Evolutionary conservation across 768 basidiomycete species (phyloP).

Genomic region (Tylopilus sp.): DNA sequence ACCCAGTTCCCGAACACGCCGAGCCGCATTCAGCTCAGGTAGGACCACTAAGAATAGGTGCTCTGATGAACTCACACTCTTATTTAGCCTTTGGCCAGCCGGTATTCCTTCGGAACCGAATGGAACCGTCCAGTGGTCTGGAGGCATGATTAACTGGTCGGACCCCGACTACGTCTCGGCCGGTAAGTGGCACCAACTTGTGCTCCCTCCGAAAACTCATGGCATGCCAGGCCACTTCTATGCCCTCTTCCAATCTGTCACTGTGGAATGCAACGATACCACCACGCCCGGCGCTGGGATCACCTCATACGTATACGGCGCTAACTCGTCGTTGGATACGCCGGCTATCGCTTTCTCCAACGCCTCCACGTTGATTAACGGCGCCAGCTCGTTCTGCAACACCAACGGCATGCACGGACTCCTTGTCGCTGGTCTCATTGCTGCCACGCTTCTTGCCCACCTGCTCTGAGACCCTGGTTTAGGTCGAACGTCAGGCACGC

Average conservation of each 20-base stretch:
- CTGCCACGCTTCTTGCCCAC: constrained; percentile 14
- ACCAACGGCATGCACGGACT: constrained; percentile 10
- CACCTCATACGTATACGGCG: constrained; percentile 62
- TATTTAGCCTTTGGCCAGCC: constrained; percentile 69
- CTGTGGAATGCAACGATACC: constrained; percentile 61
- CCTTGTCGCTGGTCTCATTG: constrained; percentile 12
- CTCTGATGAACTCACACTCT: constrained; percentile 1
- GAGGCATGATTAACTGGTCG: constrained; percentile 79
- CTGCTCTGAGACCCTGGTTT: constrained; percentile 14
- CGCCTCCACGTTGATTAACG: constrained; percentile 49
- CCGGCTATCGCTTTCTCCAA: constrained; percentile 61
- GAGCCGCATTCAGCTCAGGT: constrained; percentile 78
- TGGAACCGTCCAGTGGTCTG: constrained; percentile 78
- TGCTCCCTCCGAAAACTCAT: neutral
- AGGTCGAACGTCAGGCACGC: neutral
- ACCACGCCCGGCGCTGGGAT: constrained; percentile 39
- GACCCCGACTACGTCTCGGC: constrained; percentile 74
- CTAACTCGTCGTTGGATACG: constrained; percentile 48
- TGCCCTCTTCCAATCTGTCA: constrained; percentile 56
- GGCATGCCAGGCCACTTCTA: constrained; percentile 60
- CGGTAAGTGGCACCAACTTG: constrained; percentile 33
- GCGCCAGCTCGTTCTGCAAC: constrained; percentile 18
- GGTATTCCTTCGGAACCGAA: constrained; percentile 57
- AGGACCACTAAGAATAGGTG: constrained; percentile 7
- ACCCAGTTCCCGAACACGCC: constrained; percentile 73